A percentile compares a stretch with the other conserved stretches of the same genome.
These are phyloP conservation scores for Leccinum obscurum DNA, from an alignment of 768 basidiomycete species.

Conservation along the genomic window DNA sequence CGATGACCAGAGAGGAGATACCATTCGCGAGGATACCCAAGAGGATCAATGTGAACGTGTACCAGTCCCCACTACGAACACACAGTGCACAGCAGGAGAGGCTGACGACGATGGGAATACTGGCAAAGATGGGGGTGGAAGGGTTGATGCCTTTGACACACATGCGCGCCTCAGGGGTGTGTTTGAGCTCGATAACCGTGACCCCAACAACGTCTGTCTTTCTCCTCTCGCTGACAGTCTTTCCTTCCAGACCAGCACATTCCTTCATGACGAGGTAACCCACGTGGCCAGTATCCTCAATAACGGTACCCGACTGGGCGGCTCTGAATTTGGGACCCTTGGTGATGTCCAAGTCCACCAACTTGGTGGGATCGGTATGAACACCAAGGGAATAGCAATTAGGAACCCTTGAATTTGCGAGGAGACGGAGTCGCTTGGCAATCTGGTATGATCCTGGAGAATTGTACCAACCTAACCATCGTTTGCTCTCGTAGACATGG, in stretches of 20 bases:
- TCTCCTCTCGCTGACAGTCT: neutral
- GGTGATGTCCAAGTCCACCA: conserved; percentile 1
- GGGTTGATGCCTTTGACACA: neutral
- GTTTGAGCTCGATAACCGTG: neutral
- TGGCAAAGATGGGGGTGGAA: conserved; percentile 4
- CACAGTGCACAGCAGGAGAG: neutral
- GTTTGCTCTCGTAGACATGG: conserved; percentile 29
- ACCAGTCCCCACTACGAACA: conserved; percentile 25
- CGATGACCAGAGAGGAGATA: conserved; percentile 24
- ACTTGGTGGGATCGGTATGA: conserved; percentile 11
- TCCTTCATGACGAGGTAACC: conserved; percentile 8
- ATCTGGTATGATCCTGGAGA: conserved; percentile 31
- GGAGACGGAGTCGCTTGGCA: conserved; percentile 22
- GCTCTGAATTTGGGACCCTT: conserved; percentile 7
- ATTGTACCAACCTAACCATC: conserved; percentile 37
- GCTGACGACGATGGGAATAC: conserved; percentile 20
- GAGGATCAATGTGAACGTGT: conserved; percentile 25
- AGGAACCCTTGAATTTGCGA: conserved; percentile 15
- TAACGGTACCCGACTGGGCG: neutral
- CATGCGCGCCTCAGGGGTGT: neutral
- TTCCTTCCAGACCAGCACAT: neutral
- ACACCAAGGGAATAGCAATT: conserved; percentile 3
- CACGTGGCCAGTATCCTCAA: conserved; percentile 6
- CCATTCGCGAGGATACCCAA: conserved; percentile 31
- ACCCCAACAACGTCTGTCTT: neutral